Evolutionary conservation across 2,329 filamentous ascomycete species (phyloP).

Genomic region (Fusarium proliferatum): DNA sequence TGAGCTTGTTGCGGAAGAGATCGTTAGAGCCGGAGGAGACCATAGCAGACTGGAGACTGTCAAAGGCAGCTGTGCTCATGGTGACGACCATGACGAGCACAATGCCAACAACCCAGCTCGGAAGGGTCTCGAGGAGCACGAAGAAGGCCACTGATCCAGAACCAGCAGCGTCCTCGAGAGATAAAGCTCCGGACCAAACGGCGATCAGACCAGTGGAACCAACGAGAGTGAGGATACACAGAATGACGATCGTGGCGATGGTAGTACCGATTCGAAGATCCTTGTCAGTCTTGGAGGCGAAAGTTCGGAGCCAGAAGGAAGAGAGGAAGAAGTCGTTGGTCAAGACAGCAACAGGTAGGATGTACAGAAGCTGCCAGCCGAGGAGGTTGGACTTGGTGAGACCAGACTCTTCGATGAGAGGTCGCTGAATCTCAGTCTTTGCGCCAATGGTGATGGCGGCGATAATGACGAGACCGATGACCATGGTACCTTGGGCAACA

Average conservation of each 20-base stretch:
- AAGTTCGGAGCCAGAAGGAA: conserved; percentile 86
- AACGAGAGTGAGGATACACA: conserved; percentile 78
- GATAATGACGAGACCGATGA: conserved; percentile 78
- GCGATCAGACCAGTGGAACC: conserved; percentile 80
- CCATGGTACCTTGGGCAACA: conserved; percentile 83
- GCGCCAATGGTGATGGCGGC: conserved; percentile 82
- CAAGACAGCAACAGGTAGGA: conserved; percentile 81
- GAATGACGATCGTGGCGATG: conserved; percentile 72
- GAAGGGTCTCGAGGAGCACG: conserved; percentile 76
- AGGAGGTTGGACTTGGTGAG: conserved; percentile 76
- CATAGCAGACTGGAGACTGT: conserved; percentile 85
- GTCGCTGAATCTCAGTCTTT: conserved; percentile 76
- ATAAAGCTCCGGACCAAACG: conserved; percentile 79
- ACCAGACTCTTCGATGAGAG: conserved; percentile 74
- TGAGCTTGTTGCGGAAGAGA: conserved; percentile 83
- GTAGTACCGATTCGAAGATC: conserved; percentile 80
- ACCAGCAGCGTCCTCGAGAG: conserved; percentile 64
- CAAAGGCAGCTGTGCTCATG: conserved; percentile 81
- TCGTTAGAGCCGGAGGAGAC: conserved; percentile 88
- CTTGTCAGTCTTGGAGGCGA: conserved; percentile 81
- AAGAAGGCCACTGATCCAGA: conserved; percentile 79
- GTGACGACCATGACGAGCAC: conserved; percentile 84
- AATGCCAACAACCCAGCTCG: conserved; percentile 83
- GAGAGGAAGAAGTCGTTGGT: conserved; percentile 91
- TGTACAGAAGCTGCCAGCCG: conserved; percentile 88